Conservation (phyloP, 2,329 filamentous ascomycete species). For the Pseudocercospora fuligena region DNA sequence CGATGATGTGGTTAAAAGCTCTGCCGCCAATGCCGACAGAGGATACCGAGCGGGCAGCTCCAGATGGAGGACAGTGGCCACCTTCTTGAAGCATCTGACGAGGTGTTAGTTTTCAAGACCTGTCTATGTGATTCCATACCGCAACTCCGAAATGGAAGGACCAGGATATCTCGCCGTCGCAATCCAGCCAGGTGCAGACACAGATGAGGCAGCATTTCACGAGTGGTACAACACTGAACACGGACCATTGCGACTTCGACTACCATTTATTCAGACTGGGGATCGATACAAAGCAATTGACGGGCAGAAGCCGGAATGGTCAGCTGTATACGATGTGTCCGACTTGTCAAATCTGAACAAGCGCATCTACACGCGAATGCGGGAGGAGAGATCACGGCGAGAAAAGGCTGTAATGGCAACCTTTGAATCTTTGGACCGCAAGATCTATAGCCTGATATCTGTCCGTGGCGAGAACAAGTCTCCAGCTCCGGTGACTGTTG, state of each 20-base stretch:
- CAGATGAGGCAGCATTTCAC: conserved; percentile 74
- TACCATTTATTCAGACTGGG: conserved; percentile 76
- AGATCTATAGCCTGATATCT: conserved; percentile 69
- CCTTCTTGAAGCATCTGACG: neutral
- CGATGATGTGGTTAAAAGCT: neutral
- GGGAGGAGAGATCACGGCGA: conserved; percentile 56
- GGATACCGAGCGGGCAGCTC: conserved; percentile 6
- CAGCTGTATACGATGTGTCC: conserved; percentile 81
- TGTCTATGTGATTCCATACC: neutral
- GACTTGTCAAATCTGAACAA: conserved; percentile 73
- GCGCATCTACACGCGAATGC: conserved; percentile 70
- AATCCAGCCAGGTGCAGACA: conserved; percentile 74
- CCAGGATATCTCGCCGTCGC: conserved; percentile 82
- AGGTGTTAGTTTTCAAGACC: neutral
- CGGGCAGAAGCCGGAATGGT: conserved; percentile 66
- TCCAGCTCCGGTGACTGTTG: conserved; percentile 35
- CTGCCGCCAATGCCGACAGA: conserved; percentile 8
- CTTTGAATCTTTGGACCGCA: conserved; percentile 68
- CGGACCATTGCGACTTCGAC: conserved; percentile 76
- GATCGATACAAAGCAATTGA: conserved; percentile 77
- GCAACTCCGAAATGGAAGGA: conserved; percentile 39
- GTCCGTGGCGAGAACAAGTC: conserved; percentile 45
- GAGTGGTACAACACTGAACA: conserved; percentile 97
- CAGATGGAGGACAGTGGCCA: neutral
- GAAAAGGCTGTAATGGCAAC: conserved; percentile 64